Conservation (phyloP, 1,284 basidiomycete genomes). For the Ceratobasidium sp. region DNA sequence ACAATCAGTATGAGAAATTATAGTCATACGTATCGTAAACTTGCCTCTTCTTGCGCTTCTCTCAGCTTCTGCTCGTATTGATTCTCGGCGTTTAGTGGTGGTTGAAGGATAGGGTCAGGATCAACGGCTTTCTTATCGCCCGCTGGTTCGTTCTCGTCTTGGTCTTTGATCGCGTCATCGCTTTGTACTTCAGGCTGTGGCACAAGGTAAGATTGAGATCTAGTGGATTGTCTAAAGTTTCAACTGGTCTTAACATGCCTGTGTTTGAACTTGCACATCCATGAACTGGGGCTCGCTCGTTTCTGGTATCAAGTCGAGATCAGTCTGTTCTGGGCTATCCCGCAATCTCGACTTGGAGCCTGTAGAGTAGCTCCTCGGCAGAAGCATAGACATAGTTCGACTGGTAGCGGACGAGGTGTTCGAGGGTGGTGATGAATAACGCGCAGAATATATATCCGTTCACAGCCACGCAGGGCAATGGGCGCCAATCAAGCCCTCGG, state of each 20-base stretch:
- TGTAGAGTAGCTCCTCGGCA: constrained; percentile 7
- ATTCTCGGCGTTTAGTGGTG: not conserved
- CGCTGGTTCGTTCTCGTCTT: not conserved
- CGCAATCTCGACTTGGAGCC: not conserved
- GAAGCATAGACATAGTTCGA: constrained; percentile 6
- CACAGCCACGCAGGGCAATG: too few species aligned
- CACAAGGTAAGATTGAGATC: not conserved
- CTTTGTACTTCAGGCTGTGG: not conserved
- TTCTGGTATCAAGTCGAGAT: not conserved
- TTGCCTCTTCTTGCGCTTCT: constrained; percentile 10
- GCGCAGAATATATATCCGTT: too few species aligned
- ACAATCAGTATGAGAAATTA: not conserved
- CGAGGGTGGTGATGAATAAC: too few species aligned
- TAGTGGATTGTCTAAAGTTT: not conserved
- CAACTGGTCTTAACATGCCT: not conserved
- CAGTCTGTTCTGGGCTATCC: not conserved
- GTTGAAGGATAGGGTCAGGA: not conserved
- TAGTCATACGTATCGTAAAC: not conserved
- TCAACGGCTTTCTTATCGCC: not conserved
- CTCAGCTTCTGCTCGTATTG: not conserved
- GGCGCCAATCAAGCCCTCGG: too few species aligned
- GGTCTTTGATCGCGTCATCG: not conserved
- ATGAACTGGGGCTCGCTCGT: not conserved
- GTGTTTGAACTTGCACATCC: not conserved
- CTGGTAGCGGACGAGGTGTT: not conserved